Percentiles rank a stretch among this genome's conserved stretches.
phyloP scores from a whole-genome alignment of 345 rosid species.

The Gossypium thurberi region DNA sequence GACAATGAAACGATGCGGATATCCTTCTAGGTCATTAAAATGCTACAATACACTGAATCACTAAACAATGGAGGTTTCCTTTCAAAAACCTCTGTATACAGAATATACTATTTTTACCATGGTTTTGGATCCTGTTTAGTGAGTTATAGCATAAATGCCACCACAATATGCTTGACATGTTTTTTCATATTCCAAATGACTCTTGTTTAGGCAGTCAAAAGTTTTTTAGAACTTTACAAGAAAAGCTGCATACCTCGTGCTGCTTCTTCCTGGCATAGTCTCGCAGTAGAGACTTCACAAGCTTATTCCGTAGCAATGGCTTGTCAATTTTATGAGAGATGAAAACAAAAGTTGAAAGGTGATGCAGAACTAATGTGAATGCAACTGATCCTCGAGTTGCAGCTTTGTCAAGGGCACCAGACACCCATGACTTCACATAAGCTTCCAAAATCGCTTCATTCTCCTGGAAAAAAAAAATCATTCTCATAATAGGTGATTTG shows the following conservation, averaged over 20 bases:
- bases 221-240: too few species aligned
- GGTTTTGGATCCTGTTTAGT: not conserved
- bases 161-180: not conserved
- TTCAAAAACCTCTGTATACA: not conserved
- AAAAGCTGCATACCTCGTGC: conserved; percentile 47
- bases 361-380: conserved; percentile 52
- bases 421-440: conserved; percentile 68
- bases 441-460: conserved; percentile 65
- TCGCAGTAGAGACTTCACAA: conserved; percentile 57
- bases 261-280: conserved; percentile 52
- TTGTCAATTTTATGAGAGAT: conserved; percentile 21
- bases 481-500: not conserved
- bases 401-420: conserved; percentile 76
- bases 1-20: not conserved
- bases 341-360: conserved; percentile 58
- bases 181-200: not conserved
- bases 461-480: conserved; percentile 32
- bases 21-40: not conserved
- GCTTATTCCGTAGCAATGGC: conserved; percentile 40
- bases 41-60: not conserved
- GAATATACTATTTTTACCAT: not conserved
- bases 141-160: not conserved
- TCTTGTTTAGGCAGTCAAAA: not conserved
- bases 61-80: not conserved
- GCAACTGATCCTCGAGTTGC: conserved; percentile 56